Evolutionary conservation across 2,329 filamentous ascomycete species (phyloP).

Genomic region (Ascomycota sp.): DNA sequence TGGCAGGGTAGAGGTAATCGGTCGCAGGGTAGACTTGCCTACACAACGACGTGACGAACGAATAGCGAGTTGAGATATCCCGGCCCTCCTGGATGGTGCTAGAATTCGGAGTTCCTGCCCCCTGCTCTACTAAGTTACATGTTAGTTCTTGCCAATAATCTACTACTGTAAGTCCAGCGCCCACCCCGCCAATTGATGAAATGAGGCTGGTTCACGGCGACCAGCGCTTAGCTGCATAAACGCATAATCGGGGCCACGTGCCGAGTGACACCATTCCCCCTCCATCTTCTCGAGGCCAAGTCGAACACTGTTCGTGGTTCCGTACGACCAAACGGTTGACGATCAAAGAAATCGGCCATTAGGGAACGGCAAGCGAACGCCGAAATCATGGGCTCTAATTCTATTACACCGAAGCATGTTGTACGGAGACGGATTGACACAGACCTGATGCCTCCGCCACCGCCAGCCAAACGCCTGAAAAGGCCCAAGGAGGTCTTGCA

Average conservation of each 20-base stretch:
- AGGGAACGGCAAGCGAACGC: background rate
- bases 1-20: background rate
- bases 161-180: no score
- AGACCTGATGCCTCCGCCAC: slow-evolving; percentile 67
- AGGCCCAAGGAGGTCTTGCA: slow-evolving; percentile 70
- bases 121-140: no score
- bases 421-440: slow-evolving; percentile 46
- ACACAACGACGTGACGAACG: no score
- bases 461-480: slow-evolving; percentile 71
- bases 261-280: no score
- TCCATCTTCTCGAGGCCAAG: background rate
- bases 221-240: no score
- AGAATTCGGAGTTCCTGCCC: background rate
- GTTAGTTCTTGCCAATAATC: no score
- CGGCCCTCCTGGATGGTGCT: background rate
- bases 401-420: slow-evolving; percentile 29
- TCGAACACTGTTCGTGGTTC: no score
- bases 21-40: background rate
- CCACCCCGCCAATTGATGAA: background rate
- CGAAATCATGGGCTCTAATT: slow-evolving; percentile 15
- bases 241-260: no score
- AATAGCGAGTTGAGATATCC: background rate
- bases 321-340: no score
- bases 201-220: no score
- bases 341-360: background rate